Evolutionary conservation across 495 filamentous ascomycete species (phyloP).

Genomic region (Bacidia gigantensis): DNA sequence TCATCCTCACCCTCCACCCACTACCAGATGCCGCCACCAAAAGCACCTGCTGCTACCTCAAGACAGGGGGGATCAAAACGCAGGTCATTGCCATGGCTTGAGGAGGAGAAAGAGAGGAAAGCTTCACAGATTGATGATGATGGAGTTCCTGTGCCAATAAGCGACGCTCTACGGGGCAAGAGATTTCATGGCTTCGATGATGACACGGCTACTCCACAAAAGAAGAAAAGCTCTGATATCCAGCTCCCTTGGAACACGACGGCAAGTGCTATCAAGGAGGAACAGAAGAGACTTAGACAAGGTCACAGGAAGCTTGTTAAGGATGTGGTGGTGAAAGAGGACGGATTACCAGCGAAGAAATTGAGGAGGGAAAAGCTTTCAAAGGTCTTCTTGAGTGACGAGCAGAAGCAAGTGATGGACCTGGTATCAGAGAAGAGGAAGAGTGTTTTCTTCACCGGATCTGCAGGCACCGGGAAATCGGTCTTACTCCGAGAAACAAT

Average conservation of each 20-base stretch:
- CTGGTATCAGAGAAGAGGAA: slow-evolving; percentile 60
- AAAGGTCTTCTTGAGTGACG: slow-evolving; percentile 61
- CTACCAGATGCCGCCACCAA: slow-evolving; percentile 7
- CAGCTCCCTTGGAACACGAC: slow-evolving; percentile 65
- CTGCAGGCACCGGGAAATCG: slow-evolving; percentile 95
- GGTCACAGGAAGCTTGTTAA: slow-evolving; percentile 43
- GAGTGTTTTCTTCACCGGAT: slow-evolving; percentile 96
- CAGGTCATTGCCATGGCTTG: slow-evolving; percentile 43
- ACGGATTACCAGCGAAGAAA: slow-evolving; percentile 23
- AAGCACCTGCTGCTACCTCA: slow-evolving; percentile 3
- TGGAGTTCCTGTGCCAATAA: background rate
- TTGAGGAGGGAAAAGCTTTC: slow-evolving; percentile 31
- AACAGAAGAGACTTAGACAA: slow-evolving; percentile 59
- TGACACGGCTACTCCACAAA: slow-evolving; percentile 5
- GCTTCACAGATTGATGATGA: slow-evolving; percentile 16
- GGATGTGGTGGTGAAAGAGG: slow-evolving; percentile 22
- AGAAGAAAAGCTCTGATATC: slow-evolving; percentile 27
- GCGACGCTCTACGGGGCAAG: background rate
- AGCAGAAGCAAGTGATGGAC: slow-evolving; percentile 72
- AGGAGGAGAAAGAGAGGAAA: slow-evolving; percentile 19
- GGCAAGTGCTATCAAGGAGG: slow-evolving; percentile 66
- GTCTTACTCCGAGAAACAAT: slow-evolving; percentile 90
- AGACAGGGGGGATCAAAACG: slow-evolving; percentile 29
- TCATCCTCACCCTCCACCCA: slow-evolving; percentile 23
- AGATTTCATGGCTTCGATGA: background rate